Percentiles rank a stretch among this genome's conserved stretches.
These are phyloP conservation scores for California macrophylla DNA, from an alignment of 441 rosid genomes.

Conservation along the genomic window DNA sequence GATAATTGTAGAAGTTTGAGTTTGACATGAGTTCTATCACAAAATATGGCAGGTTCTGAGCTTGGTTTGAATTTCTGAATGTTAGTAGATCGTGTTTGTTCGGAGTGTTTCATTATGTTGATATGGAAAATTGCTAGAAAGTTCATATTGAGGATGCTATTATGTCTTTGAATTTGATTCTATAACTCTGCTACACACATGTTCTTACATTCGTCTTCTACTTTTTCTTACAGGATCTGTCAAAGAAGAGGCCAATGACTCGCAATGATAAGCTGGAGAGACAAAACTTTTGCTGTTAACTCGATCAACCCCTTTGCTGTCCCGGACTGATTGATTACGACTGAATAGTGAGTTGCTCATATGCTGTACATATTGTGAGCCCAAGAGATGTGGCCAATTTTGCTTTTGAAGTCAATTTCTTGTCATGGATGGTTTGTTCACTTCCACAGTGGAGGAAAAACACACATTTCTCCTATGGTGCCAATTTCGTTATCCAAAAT, in stretches of 20 bases:
- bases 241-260: background rate
- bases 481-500: background rate
- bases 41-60: no score
- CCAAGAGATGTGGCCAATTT: slow-evolving; percentile 28
- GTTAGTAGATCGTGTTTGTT: background rate
- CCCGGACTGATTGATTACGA: background rate
- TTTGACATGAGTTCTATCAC: no score
- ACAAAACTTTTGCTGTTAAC: background rate
- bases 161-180: background rate
- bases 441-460: background rate
- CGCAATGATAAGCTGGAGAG: background rate
- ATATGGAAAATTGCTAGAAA: no score
- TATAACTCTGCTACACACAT: background rate
- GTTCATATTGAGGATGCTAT: background rate
- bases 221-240: background rate
- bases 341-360: slow-evolving; percentile 1
- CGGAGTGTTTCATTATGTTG: background rate
- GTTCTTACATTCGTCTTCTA: background rate
- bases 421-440: background rate
- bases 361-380: slow-evolving; percentile 21
- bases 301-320: background rate
- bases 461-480: background rate
- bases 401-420: slow-evolving; percentile 12
- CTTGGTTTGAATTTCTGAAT: background rate
- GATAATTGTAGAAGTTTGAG: no score